These are phyloP conservation scores for Malus hybrid DNA, from an alignment of 331 rosid species.

Conservation along the genomic window DNA sequence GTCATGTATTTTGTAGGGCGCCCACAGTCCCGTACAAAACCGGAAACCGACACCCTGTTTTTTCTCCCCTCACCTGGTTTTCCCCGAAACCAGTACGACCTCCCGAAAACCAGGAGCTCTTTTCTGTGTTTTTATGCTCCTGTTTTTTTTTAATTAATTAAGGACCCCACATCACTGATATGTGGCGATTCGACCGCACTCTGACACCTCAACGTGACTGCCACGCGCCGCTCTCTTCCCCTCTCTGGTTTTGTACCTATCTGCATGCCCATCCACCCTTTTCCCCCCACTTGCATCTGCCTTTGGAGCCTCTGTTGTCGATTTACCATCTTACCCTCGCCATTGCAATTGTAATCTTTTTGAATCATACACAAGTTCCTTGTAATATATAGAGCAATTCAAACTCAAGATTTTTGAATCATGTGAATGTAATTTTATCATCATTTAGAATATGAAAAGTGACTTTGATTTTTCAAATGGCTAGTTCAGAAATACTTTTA, in stretches of 20 bases:
- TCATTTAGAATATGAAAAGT: too few species aligned
- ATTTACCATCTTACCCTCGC: constrained; percentile 6
- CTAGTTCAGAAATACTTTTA: too few species aligned
- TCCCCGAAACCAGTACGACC: constrained; percentile 15
- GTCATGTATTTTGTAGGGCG: constrained; percentile 25
- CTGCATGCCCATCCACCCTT: constrained; percentile 40
- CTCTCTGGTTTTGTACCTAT: constrained; percentile 36
- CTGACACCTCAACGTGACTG: constrained; percentile 31
- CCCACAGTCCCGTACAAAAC: constrained; percentile 68
- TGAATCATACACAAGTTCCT: too few species aligned
- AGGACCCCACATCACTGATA: constrained; percentile 27
- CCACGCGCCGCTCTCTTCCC: constrained; percentile 50
- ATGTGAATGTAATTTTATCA: too few species aligned
- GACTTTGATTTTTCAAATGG: too few species aligned
- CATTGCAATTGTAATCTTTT: background rate
- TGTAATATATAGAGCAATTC: too few species aligned
- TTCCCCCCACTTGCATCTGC: constrained; percentile 12
- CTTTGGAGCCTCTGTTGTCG: background rate
- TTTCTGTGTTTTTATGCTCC: constrained; percentile 1
- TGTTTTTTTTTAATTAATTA: background rate
- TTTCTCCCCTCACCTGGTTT: constrained; percentile 17
- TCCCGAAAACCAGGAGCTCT: constrained; percentile 95
- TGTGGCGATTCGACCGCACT: constrained; percentile 90
- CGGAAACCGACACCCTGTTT: constrained; percentile 68
- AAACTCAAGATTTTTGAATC: too few species aligned